phyloP scores from a whole-genome alignment of 768 basidiomycete species.

The Leccinellum rugosiceps region DNA sequence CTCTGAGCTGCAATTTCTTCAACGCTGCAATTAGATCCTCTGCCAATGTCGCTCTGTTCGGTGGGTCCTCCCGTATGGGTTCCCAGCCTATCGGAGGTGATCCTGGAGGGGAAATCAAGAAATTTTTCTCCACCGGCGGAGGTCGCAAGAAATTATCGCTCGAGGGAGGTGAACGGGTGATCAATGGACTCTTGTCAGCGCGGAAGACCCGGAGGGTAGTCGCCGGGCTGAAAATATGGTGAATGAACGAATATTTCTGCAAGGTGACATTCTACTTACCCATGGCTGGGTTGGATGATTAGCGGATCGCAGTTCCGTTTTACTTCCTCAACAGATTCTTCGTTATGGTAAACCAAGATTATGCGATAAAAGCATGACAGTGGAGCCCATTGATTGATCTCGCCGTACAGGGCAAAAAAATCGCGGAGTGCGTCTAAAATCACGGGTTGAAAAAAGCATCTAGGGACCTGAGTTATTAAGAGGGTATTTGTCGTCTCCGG shows the following conservation, averaged over 20 bases:
- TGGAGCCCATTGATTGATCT: constrained; percentile 89
- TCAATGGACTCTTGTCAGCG: constrained; percentile 66
- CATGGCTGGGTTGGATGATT: constrained; percentile 47
- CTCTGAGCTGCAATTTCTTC: constrained; percentile 58
- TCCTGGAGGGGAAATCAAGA: constrained; percentile 96
- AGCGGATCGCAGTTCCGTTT: constrained; percentile 66
- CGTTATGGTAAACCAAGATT: constrained; percentile 71
- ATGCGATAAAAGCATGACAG: constrained; percentile 78
- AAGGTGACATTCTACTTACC: constrained; percentile 39
- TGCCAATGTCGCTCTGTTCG: constrained; percentile 79
- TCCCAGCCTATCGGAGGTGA: constrained; percentile 99
- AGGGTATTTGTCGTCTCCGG: constrained; percentile 70
- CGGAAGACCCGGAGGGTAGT: constrained; percentile 66
- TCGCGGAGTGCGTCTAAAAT: constrained; percentile 62
- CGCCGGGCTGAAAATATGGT: constrained; percentile 37
- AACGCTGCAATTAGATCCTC: constrained; percentile 84
- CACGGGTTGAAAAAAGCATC: constrained; percentile 69
- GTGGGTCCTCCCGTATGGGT: constrained; percentile 84
- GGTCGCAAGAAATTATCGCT: constrained; percentile 51
- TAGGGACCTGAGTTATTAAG: constrained; percentile 74
- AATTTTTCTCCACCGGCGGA: constrained; percentile 85
- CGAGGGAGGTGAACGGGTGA: constrained; percentile 32
- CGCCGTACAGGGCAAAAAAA: constrained; percentile 77
- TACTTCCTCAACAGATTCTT: constrained; percentile 63
- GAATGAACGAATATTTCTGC: constrained; percentile 3